A percentile compares a stretch with the other conserved stretches of the same genome.
Evolutionary conservation across 2,329 filamentous ascomycete species (phyloP).

Genomic region (Fusarium austroafricanum): DNA sequence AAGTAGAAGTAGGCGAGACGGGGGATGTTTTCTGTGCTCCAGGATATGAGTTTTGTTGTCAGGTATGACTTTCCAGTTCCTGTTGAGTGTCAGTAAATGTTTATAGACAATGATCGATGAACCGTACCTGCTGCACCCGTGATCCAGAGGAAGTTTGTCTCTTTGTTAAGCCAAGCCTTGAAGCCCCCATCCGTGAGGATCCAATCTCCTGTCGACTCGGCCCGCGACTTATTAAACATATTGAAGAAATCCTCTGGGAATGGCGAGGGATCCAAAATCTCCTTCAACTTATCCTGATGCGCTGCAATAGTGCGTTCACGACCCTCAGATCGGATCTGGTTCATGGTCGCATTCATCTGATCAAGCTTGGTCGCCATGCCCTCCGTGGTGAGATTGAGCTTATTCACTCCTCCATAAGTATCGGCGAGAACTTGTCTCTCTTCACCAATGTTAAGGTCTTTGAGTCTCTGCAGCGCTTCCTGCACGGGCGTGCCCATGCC

Average conservation of each 20-base stretch:
- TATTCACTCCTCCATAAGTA: conserved; percentile 53
- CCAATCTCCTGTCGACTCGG: conserved; percentile 60
- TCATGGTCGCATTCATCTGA: conserved; percentile 52
- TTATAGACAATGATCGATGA: rapidly evolving
- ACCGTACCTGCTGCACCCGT: conserved; percentile 55
- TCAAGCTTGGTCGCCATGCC: conserved; percentile 50
- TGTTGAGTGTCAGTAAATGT: conserved; percentile 2
- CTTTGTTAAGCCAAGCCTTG: conserved; percentile 53
- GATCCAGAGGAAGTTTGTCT: conserved; percentile 58
- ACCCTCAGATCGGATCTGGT: conserved; percentile 51
- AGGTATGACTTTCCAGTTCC: conserved; percentile 61
- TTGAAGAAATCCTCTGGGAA: conserved; percentile 57
- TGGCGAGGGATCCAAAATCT: conserved; percentile 56
- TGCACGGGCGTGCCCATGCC: conserved; percentile 55
- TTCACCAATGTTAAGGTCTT: conserved; percentile 56
- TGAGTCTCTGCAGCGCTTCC: conserved; percentile 54
- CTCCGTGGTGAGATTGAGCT: conserved; percentile 53
- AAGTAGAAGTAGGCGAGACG: conserved; percentile 61
- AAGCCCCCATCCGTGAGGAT: conserved; percentile 55
- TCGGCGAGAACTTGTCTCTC: conserved; percentile 58
- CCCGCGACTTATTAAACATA: conserved; percentile 54
- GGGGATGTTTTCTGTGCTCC: conserved; percentile 50
- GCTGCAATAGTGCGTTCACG: conserved; percentile 49
- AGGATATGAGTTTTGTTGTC: conserved; percentile 57
- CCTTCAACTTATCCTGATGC: conserved; percentile 54